Conservation (phyloP, 345 rosid species). For the Conringia planisiliqua region DNA sequence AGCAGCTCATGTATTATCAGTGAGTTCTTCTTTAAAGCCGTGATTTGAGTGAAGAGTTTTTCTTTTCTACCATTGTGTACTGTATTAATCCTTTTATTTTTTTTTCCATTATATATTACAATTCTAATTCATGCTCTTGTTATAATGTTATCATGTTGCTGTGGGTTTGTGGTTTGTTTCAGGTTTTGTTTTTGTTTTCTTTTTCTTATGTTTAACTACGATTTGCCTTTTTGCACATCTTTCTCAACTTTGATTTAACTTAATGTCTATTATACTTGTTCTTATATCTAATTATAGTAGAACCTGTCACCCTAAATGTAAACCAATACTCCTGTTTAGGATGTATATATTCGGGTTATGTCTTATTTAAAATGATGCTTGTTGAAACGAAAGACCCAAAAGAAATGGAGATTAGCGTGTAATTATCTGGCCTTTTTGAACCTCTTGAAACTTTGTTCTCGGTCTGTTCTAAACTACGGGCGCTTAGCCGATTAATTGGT, state of each 20-base stretch:
- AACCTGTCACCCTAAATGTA: neutral
- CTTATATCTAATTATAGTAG: neutral
- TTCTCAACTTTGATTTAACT: neutral
- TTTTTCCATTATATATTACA: neutral
- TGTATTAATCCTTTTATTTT: neutral
- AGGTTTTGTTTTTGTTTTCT: neutral
- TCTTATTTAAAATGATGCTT: too few relatives aligned
- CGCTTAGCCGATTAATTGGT: too few relatives aligned
- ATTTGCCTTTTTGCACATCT: neutral
- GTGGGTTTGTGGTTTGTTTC: slow-evolving; percentile 4
- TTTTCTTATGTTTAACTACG: neutral
- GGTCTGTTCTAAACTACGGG: too few relatives aligned
- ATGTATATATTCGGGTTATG: too few relatives aligned
- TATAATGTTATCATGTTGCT: slow-evolving; percentile 22
- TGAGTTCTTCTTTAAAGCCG: slow-evolving; percentile 23
- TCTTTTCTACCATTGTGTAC: neutral
- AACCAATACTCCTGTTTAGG: neutral
- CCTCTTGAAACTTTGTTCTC: too few relatives aligned
- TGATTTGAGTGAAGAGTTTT: slow-evolving; percentile 8
- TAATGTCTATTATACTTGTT: neutral
- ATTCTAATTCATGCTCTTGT: slow-evolving; percentile 1
- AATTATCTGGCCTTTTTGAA: too few relatives aligned
- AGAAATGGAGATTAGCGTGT: too few relatives aligned
- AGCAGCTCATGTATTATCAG: slow-evolving; percentile 96
- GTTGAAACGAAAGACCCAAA: too few relatives aligned